Evolutionary conservation across 768 basidiomycete species (phyloP).

Genomic region (Calocybe gangraenosa): DNA sequence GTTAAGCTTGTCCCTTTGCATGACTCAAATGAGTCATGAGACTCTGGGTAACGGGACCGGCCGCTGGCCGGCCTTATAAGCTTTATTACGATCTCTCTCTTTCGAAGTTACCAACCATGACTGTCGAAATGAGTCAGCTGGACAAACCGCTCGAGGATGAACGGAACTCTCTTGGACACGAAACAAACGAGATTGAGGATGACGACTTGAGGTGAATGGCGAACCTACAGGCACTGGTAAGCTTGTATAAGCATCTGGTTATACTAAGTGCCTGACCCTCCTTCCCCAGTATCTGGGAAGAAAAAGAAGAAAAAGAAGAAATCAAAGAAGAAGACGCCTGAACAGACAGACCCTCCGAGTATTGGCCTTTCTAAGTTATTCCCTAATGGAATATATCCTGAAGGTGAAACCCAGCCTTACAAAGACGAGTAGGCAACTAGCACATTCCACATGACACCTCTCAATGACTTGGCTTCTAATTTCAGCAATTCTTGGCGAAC

Average conservation of each 20-base stretch:
- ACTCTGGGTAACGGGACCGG: no score
- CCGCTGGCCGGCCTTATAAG: no score
- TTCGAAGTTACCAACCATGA: no score
- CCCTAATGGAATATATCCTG: constrained; percentile 81
- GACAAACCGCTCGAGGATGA: no score
- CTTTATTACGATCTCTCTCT: no score
- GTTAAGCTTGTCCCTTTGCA: no score
- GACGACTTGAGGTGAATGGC: background rate
- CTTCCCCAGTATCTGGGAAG: constrained; percentile 30
- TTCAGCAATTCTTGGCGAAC: constrained; percentile 83
- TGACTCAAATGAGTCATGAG: no score
- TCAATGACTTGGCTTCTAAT: constrained; percentile 2
- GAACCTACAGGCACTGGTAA: background rate
- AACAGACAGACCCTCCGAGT: constrained; percentile 90
- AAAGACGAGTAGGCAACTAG: constrained; percentile 72
- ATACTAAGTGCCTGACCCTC: background rate
- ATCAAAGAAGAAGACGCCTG: constrained; percentile 75
- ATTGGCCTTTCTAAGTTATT: constrained; percentile 87
- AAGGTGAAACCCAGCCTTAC: constrained; percentile 90
- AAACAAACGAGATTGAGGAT: background rate
- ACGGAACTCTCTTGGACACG: background rate
- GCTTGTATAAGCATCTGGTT: background rate
- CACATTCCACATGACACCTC: constrained; percentile 1
- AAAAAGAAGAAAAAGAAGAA: constrained; percentile 97
- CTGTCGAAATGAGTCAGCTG: no score